phyloP scores from a whole-genome alignment of 257 asterid genomes.

The Jasminum sambac region DNA sequence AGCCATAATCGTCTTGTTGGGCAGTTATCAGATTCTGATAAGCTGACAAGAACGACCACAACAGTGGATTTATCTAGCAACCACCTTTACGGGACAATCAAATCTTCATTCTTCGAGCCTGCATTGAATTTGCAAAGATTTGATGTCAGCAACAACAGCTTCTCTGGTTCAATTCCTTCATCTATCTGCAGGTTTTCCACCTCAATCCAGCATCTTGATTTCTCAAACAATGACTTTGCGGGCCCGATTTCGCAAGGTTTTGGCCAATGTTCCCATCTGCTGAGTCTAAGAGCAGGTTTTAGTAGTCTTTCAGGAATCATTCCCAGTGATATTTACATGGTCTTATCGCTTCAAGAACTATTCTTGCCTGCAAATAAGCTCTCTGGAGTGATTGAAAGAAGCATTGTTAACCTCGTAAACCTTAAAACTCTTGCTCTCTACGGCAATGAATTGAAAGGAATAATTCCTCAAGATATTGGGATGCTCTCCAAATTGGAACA shows the following conservation, averaged over 20 bases:
- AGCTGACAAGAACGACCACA: slow-evolving; percentile 42
- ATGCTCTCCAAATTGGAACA: slow-evolving; percentile 56
- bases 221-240: slow-evolving; percentile 65
- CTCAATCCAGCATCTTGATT: slow-evolving; percentile 49
- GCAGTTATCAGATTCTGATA: slow-evolving; percentile 32
- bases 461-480: slow-evolving; percentile 69
- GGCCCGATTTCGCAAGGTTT: slow-evolving; percentile 60
- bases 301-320: slow-evolving; percentile 55
- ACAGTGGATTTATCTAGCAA: slow-evolving; percentile 67
- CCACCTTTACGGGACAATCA: slow-evolving; percentile 56
- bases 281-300: slow-evolving; percentile 67
- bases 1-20: slow-evolving; percentile 73
- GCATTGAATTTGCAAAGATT: slow-evolving; percentile 50
- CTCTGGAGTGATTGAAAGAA: slow-evolving; percentile 50
- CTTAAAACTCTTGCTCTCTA: slow-evolving; percentile 60
- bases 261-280: slow-evolving; percentile 51
- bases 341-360: slow-evolving; percentile 54
- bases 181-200: slow-evolving; percentile 50
- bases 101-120: slow-evolving; percentile 42
- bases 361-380: slow-evolving; percentile 69
- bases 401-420: slow-evolving; percentile 49
- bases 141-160: slow-evolving; percentile 79
- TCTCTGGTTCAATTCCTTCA: slow-evolving; percentile 61
- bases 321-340: slow-evolving; percentile 58
- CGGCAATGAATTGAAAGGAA: slow-evolving; percentile 61